Conservation (phyloP, 352 stramenopile genomes). For the Pythium rhizo-oryzae region DNA sequence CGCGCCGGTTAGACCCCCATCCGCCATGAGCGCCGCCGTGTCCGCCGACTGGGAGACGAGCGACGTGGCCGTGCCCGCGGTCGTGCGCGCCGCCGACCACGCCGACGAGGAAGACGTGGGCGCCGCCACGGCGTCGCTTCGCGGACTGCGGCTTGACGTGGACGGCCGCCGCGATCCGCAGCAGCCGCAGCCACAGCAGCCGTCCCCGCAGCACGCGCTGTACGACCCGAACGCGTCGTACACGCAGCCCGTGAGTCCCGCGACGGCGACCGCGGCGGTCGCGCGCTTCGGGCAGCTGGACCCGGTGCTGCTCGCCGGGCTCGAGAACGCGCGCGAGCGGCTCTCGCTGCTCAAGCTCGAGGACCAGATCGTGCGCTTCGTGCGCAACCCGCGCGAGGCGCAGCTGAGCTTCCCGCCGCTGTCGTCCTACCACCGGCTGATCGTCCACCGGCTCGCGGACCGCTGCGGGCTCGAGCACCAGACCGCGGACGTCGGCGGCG, state of each 20-base stretch:
- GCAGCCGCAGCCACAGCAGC: constrained; percentile 4
- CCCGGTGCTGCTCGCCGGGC: constrained; percentile 70
- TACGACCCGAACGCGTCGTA: constrained; percentile 35
- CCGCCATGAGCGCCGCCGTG: constrained; percentile 21
- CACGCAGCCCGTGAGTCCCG: constrained; percentile 49
- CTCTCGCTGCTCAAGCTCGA: constrained; percentile 87
- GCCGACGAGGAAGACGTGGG: not conserved
- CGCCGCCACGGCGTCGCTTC: constrained; percentile 34
- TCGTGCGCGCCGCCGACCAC: constrained; percentile 5
- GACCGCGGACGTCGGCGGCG: constrained; percentile 66
- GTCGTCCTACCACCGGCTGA: constrained; percentile 88
- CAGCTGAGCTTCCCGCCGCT: constrained; percentile 82
- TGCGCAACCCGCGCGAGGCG: constrained; percentile 58
- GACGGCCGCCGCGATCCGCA: no score
- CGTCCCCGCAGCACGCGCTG: constrained; percentile 22
- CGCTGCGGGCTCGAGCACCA: constrained; percentile 92
- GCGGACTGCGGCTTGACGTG: constrained; percentile 39
- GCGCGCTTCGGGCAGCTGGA: constrained; percentile 60
- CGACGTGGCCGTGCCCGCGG: constrained; percentile 9
- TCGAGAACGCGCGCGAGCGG: constrained; percentile 83
- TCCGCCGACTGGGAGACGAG: constrained; percentile 26
- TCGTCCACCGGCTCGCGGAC: constrained; percentile 93
- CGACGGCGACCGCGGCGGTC: constrained; percentile 54
- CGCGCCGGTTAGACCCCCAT: no score
- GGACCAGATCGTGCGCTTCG: constrained; percentile 86